A percentile compares a stretch with the other conserved stretches of the same genome.
Evolutionary conservation across 768 basidiomycete genomes (phyloP).

Genomic region (Auriculariales sp.): DNA sequence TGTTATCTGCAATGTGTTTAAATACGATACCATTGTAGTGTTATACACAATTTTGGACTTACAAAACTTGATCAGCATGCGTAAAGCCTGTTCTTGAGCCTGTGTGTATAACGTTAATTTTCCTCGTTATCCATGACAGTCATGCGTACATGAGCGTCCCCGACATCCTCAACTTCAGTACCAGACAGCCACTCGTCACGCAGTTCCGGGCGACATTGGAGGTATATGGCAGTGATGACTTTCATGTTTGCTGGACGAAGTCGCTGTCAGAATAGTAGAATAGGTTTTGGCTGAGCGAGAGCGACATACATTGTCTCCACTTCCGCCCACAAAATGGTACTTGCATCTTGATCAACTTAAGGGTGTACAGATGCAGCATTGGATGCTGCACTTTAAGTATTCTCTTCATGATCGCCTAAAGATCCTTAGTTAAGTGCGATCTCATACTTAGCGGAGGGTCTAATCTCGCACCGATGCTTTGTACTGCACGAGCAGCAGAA

Average conservation of each 20-base stretch:
- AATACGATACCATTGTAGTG: constrained; percentile 5
- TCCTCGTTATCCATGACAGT: too few species aligned
- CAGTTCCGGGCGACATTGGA: constrained; percentile 92
- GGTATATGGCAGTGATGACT: constrained; percentile 94
- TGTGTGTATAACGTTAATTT: constrained; percentile 18
- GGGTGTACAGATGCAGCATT: constrained; percentile 81
- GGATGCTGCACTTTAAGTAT: constrained; percentile 90
- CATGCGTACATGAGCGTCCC: constrained; percentile 68
- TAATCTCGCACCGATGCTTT: constrained; percentile 73
- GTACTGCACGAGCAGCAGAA: constrained; percentile 93
- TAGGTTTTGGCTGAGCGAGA: not conserved
- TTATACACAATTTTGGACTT: constrained; percentile 17
- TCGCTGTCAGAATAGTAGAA: not conserved
- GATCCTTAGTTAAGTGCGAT: not conserved
- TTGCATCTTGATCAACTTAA: constrained; percentile 98
- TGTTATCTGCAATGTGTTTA: constrained; percentile 51
- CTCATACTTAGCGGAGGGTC: not conserved
- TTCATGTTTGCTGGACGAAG: constrained; percentile 84
- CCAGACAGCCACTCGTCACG: constrained; percentile 97
- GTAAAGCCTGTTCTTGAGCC: constrained; percentile 91
- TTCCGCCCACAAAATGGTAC: constrained; percentile 96
- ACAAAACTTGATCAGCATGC: constrained; percentile 93
- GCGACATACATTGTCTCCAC: constrained; percentile 80
- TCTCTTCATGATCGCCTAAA: constrained; percentile 85
- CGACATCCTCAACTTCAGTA: constrained; percentile 77